These are phyloP conservation scores for Podospora australis DNA, from an alignment of 495 filamentous ascomycete species.

Conservation along the genomic window DNA sequence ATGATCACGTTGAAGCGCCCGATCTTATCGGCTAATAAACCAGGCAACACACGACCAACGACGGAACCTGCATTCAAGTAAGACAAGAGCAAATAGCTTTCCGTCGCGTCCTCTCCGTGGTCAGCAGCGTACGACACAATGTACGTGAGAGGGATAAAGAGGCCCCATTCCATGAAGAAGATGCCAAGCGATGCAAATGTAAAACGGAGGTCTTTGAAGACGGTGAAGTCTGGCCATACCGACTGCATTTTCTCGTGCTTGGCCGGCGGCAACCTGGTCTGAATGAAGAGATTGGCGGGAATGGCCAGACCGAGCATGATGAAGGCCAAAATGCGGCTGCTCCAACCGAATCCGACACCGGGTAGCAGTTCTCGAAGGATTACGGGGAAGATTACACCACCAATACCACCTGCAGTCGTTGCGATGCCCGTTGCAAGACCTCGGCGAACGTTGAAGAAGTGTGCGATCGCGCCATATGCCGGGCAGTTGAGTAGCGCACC, in stretches of 20 bases:
- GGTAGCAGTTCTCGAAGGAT: conserved; percentile 44
- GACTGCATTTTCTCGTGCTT: conserved; percentile 27
- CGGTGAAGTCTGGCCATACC: conserved; percentile 43
- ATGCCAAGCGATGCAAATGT: conserved; percentile 49
- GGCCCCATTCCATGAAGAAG: conserved; percentile 48
- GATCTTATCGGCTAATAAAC: conserved; percentile 62
- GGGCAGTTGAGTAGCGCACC: conserved; percentile 55
- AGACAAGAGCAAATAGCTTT: conserved; percentile 57
- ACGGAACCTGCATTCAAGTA: conserved; percentile 52
- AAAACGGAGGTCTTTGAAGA: conserved; percentile 51
- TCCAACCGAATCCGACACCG: conserved; percentile 51
- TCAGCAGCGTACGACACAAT: conserved; percentile 47
- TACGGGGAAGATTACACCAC: conserved; percentile 57
- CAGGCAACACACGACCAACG: conserved; percentile 65
- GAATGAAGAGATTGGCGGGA: conserved; percentile 48
- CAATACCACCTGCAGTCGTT: conserved; percentile 52
- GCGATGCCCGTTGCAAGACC: conserved; percentile 61
- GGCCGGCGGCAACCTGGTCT: conserved; percentile 42
- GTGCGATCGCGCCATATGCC: conserved; percentile 53
- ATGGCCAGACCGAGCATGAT: conserved; percentile 49
- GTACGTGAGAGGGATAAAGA: conserved; percentile 42
- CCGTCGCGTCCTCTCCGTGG: conserved; percentile 43
- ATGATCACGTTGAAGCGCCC: conserved; percentile 48
- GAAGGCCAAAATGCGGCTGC: conserved; percentile 52
- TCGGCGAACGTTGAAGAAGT: conserved; percentile 57